Percentiles rank a stretch among this genome's conserved stretches.
Evolutionary conservation across 1,284 basidiomycete genomes (phyloP).

Genomic region (Pyrrhoderma noxium): DNA sequence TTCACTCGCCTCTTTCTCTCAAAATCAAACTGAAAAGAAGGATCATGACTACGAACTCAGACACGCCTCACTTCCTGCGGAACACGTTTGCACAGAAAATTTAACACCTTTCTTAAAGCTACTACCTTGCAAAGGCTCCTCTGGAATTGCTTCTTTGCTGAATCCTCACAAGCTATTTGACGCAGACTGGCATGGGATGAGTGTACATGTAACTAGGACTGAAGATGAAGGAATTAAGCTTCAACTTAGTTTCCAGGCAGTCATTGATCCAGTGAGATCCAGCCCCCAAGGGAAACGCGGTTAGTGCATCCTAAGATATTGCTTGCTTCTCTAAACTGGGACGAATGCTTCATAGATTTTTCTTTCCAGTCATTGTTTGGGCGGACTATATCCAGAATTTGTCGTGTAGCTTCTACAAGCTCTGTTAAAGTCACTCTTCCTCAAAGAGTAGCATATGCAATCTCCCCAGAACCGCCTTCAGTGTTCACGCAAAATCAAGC

Average conservation of each 20-base stretch:
- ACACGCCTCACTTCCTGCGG: constrained; percentile 74
- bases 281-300: constrained; percentile 48
- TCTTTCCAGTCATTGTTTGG: constrained; percentile 71
- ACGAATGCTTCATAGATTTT: constrained; percentile 51
- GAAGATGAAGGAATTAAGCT: constrained; percentile 53
- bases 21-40: too few species aligned
- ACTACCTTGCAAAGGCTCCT: constrained; percentile 86
- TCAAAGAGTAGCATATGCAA: constrained; percentile 31
- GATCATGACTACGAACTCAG: constrained; percentile 42
- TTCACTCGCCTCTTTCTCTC: constrained; percentile 27
- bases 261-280: constrained; percentile 71
- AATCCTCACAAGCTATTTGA: constrained; percentile 85
- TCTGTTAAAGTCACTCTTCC: constrained; percentile 44
- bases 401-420: constrained; percentile 55
- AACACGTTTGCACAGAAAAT: constrained; percentile 94
- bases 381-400: constrained; percentile 50
- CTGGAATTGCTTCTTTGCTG: constrained; percentile 81
- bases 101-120: constrained; percentile 93
- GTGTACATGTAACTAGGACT: constrained; percentile 64
- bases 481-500: constrained; percentile 19
- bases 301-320: constrained; percentile 26
- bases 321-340: background rate
- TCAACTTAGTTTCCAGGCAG: constrained; percentile 71
- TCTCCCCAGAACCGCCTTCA: constrained; percentile 44
- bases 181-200: constrained; percentile 83